These are phyloP conservation scores for Aethionema arabicum DNA, from an alignment of 345 rosid species.

Conservation along the genomic window DNA sequence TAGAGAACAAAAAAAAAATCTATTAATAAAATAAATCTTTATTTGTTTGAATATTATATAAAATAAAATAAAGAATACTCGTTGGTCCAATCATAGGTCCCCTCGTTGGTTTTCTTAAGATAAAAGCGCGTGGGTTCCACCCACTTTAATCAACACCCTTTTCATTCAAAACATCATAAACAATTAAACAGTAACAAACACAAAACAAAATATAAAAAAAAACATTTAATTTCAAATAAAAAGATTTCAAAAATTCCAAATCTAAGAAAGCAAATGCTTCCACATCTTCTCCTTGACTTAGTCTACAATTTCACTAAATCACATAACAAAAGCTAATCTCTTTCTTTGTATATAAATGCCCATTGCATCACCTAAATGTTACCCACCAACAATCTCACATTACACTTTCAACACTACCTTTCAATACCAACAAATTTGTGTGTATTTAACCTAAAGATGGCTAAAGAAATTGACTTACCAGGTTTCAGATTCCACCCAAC, in stretches of 20 bases:
- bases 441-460: constrained; percentile 25
- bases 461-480: constrained; percentile 57
- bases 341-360: constrained; percentile 26
- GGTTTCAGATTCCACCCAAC: constrained; percentile 97
- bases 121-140: constrained; percentile 39
- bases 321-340: constrained; percentile 23
- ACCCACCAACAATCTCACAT: constrained; percentile 23
- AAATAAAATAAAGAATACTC: constrained; percentile 1
- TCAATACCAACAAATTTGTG: constrained; percentile 26
- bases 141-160: constrained; percentile 31
- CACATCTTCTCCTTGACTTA: constrained; percentile 33
- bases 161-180: constrained; percentile 22
- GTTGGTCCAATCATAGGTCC: constrained; percentile 19
- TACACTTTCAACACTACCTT: constrained; percentile 22
- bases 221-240: not conserved
- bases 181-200: constrained; percentile 9
- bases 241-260: constrained; percentile 21
- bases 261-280: constrained; percentile 14
- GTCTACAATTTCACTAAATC: constrained; percentile 14
- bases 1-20: not conserved
- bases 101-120: constrained; percentile 14
- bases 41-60: too few species aligned
- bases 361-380: constrained; percentile 24
- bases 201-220: not conserved
- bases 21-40: too few species aligned